Evolutionary conservation across 371 early-diverging fungal genomes (phyloP).

Genomic region (Blastocladiella emersonii): DNA sequence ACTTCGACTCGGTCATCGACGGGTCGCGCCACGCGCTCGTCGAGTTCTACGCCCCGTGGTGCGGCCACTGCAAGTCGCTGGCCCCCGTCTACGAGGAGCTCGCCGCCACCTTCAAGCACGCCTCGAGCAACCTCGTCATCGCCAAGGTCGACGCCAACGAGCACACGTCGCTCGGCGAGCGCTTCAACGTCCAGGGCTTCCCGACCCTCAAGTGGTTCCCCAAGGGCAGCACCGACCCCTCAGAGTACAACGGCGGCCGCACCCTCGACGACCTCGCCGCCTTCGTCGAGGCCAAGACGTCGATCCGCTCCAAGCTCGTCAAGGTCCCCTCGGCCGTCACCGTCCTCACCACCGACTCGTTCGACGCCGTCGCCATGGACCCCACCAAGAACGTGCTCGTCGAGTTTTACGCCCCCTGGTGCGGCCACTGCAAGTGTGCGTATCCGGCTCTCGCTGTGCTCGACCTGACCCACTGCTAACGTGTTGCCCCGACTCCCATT

Average conservation of each 20-base stretch:
- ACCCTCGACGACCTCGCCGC: conserved; percentile 54
- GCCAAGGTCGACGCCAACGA: conserved; percentile 84
- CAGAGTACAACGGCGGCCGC: conserved; percentile 68
- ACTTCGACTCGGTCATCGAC: conserved; percentile 28
- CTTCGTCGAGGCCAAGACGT: conserved; percentile 67
- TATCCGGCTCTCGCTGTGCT: too few species aligned
- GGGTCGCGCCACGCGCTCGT: conserved; percentile 28
- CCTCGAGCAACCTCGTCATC: conserved; percentile 57
- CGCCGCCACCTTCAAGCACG: conserved; percentile 53
- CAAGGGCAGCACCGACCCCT: conserved; percentile 50
- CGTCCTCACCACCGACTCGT: conserved; percentile 46
- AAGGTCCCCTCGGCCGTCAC: conserved; percentile 39
- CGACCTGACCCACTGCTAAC: too few species aligned
- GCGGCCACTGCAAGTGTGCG: conserved; percentile 81
- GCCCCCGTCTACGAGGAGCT: conserved; percentile 49
- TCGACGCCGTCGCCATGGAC: conserved; percentile 46
- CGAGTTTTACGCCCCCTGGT: conserved; percentile 73
- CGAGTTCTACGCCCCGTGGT: conserved; percentile 39
- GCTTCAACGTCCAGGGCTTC: conserved; percentile 64
- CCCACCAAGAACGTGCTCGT: conserved; percentile 53
- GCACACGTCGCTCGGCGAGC: conserved; percentile 56
- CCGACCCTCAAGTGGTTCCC: conserved; percentile 92
- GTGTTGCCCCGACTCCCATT: too few species aligned
- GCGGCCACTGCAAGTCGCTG: conserved; percentile 24
- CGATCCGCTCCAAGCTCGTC: conserved; percentile 41